These are phyloP conservation scores for Talaromyces atroroseus DNA, from an alignment of 2,329 filamentous ascomycete species.

Conservation along the genomic window DNA sequence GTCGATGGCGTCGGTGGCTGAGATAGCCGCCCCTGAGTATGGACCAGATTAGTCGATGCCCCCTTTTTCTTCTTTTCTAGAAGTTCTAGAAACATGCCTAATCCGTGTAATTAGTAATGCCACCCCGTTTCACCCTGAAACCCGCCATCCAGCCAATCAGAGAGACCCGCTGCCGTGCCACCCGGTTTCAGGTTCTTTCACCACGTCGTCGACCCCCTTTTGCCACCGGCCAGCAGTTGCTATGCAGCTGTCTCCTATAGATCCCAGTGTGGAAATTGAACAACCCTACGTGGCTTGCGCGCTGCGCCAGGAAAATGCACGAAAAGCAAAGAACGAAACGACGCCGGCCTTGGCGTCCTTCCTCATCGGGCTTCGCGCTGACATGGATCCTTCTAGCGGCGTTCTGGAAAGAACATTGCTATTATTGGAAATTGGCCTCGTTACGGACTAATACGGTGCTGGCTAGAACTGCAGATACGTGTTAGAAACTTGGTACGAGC, in stretches of 20 bases:
- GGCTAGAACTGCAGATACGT: too few relatives aligned
- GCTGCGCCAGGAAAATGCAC: too few relatives aligned
- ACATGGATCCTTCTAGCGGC: conserved; percentile 13
- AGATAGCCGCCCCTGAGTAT: neutral
- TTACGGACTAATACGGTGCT: too few relatives aligned
- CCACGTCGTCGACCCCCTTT: neutral
- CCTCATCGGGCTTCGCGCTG: neutral
- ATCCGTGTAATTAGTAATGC: conserved; percentile 1
- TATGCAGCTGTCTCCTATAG: neutral
- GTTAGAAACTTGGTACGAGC: too few relatives aligned
- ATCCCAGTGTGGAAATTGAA: too few relatives aligned
- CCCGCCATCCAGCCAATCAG: neutral
- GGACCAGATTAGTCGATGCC: neutral
- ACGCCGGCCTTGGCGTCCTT: neutral
- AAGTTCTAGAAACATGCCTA: conserved; percentile 8
- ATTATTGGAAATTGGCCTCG: neutral
- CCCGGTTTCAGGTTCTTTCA: conserved; percentile 3
- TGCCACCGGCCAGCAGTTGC: neutral
- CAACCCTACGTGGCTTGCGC: too few relatives aligned
- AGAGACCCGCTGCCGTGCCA: neutral
- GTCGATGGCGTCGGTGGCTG: too few relatives aligned
- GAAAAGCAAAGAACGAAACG: neutral
- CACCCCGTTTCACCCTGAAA: neutral
- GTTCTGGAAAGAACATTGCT: conserved; percentile 8
- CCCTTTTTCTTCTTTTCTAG: neutral